phyloP scores from a whole-genome alignment of 179 eudicot species.

The Heliamphora pulchella region DNA sequence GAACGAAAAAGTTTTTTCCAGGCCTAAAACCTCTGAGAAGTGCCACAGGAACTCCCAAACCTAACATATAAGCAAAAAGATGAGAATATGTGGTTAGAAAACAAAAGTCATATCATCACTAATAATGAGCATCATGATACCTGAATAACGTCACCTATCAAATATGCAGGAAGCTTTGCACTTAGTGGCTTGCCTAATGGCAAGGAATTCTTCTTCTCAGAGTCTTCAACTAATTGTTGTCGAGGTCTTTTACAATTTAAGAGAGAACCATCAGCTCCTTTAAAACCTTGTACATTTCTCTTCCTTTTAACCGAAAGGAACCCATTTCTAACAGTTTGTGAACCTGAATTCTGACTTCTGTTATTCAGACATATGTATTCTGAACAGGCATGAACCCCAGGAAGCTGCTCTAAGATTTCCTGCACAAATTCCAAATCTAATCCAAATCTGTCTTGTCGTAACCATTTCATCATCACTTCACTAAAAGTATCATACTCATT shows the following conservation, averaged over 20 bases:
- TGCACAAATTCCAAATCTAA: constrained; percentile 80
- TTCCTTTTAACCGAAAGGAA: constrained; percentile 47
- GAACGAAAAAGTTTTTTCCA: constrained; percentile 48
- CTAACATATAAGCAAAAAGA: constrained; percentile 27
- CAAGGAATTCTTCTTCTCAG: constrained; percentile 20
- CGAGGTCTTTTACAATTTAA: constrained; percentile 28
- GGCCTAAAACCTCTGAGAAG: constrained; percentile 55
- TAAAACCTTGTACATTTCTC: constrained; percentile 24
- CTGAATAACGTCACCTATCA: constrained; percentile 77
- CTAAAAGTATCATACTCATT: constrained; percentile 38
- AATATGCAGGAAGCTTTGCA: constrained; percentile 53
- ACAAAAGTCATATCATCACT: not conserved
- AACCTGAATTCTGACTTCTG: constrained; percentile 41
- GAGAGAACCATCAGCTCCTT: constrained; percentile 24
- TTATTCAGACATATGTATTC: constrained; percentile 44
- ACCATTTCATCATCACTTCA: constrained; percentile 52
- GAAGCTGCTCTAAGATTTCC: constrained; percentile 76
- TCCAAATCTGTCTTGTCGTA: constrained; percentile 73
- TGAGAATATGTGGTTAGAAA: constrained; percentile 6
- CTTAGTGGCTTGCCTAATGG: constrained; percentile 61
- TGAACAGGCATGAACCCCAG: constrained; percentile 46
- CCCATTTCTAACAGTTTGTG: constrained; percentile 69
- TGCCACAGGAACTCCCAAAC: constrained; percentile 59
- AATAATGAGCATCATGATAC: constrained; percentile 26
- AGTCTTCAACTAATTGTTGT: constrained; percentile 20